Evolutionary conservation across 2,329 filamentous ascomycete genomes (phyloP), one percentile per base, ranked within the genome.

Genomic region (Setomelanomma holmii): DNA sequence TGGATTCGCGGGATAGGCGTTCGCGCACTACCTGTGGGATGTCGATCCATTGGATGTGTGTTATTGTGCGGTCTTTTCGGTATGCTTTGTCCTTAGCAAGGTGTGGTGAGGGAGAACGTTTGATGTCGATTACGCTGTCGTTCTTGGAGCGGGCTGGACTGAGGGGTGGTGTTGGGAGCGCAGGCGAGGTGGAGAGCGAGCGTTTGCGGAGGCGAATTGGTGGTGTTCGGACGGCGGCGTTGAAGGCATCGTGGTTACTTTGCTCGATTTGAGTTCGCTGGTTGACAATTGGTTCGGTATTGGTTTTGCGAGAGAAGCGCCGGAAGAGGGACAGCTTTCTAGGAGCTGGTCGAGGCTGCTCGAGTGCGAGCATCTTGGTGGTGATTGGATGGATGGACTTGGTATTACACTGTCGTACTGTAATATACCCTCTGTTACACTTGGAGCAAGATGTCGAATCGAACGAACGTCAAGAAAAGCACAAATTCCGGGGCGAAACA

Each of bases 241-340:
- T 48, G 45, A 41, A 41, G 14, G 21, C 36, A 22, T 21, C 27
- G 38, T 35, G 12, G 20, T 41, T 46, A 27, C 10, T 30, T 30
- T 30, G 27, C 27, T 30, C 27, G 3, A 8, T 8, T 3, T 30
- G 27, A 14, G 5, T 30, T 30, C 27, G 27, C 24, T 16, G 14
- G 45, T 38, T n/a, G 35, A 17, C 24, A 38, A n/a, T 19, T 36
- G 27, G 42, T 41, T 50, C 27, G 19, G 47, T 27, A 17, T 6
- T 38, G 20, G 46, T 12, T 34, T 16, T 48, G 53, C 49, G 49
- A 8, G 62, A 51, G 42, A 66, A 62, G 44, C 53, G 63, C 10
- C 60, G 60, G 42, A 66, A 60, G 38, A 65, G 41, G 1, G 62
- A 66, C 12, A 43, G 40, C 51, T 61, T 66, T 33, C 51, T 58